Evolutionary conservation across 371 early-diverging fungal genomes (phyloP), one percentile per base, ranked within the genome.

Genomic region (Umbelopsis sp.): DNA sequence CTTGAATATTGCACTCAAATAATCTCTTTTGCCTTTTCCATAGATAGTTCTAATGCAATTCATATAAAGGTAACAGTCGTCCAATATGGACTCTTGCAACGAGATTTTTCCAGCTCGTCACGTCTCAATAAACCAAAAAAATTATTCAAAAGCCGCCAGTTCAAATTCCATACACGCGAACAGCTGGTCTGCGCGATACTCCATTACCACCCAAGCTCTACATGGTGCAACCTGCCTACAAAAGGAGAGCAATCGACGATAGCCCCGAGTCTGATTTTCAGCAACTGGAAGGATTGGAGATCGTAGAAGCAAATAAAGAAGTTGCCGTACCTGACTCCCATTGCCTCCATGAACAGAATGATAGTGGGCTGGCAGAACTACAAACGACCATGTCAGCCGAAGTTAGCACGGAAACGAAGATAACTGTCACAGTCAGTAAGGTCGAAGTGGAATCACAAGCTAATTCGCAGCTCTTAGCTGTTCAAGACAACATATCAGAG

Each of bases 191-290:
- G 41, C 41, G 12, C 41, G 41, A 41, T 41, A 41, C 41, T 41
- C 41, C 5, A 7, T 41, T 10, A 41, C 41, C 12, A 41, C 7
- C 41, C 48, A 48, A 16, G 6, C 5, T 48, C 48, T 57, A 32
- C 57, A 57, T 57, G 57, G 57, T 57, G 11, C 57, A 57, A 29
- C 57, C 57, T 57, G 57, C 57, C 18, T 35, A 57, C 11, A 57
- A 57, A 29, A 32, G 57, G 35, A 57, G 37, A 18, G 35, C 35
- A 11, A n/a, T 57, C 32, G 57, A 57, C 12, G 57, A 57, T 35
- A 35, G 35, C 12, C 14, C 57, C 4, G 12, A 18, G 18, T 35
- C 57, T 10, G 57, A 57, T 18, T 35, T 57, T 35, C 29, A 57
- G 29, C 29, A 57, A 12, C 29, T 57, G 35, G 57, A 57, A 57